Base-by-base conservation (phyloP, 345 rosid species). In the Heritiera littoralis region DNA sequence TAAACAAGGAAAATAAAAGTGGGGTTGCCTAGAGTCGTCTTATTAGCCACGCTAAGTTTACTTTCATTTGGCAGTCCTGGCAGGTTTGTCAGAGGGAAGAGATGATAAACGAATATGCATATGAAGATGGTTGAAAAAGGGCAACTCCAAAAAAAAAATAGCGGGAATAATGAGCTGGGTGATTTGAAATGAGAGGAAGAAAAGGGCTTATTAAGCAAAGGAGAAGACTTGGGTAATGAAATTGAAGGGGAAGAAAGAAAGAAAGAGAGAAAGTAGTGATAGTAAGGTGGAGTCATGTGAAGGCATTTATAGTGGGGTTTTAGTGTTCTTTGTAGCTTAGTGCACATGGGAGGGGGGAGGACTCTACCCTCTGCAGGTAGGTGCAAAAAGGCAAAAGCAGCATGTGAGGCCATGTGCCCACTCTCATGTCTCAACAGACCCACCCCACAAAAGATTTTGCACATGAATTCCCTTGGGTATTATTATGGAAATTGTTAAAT, bases 391-490 rank as follows among this genome's bases (percentile, higher is more conserved):
- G 74, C 67, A 66, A 81, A 74, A 58, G 40, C 23, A 78, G 71
- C 83, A 80, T 80, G 81, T 74, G 81, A 74, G 38, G 70, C 72
- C 81, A 67, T 67, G 79, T 82, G 84, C 72, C 51, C 43, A n/a
- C 49, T 64, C 58, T 55, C 58, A 65, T 45, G 38, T 55, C 58
- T 56, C 65, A 72, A 64, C 58, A 32, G 32, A 46, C 32, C 35
- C 18, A 20, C 18, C 17, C 32, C n/a, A 23, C 1, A 63, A 9
- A 46, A 78, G 15, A 79, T 46, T 64, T 69, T 64, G 11, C 56
- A 63, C 76, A 45, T 63, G 61, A 69, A 30, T 71, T 35, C 38
- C 38, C 54, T 55, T 20, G 32, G 52, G 5, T 54, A 2, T 35
- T 41, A 7, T 14, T 63, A 23, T 13, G 30, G 28, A 40, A n/a